Evolutionary conservation across 2,329 filamentous ascomycete genomes (phyloP).

Genomic region (Phialocephala subalpina): DNA sequence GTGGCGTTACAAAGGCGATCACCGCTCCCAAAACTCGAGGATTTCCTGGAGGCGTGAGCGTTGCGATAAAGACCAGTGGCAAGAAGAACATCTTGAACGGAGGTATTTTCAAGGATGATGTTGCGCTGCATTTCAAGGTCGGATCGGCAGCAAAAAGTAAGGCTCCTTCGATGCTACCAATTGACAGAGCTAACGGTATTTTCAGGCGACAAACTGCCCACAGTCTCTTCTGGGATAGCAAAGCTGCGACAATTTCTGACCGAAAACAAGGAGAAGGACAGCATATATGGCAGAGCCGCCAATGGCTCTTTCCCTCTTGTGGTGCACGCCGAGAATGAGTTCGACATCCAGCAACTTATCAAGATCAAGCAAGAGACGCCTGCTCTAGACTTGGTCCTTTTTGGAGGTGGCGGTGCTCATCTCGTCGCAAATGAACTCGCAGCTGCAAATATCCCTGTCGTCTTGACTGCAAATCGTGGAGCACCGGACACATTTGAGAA

Average conservation of each 20-base stretch:
- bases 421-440: conserved; percentile 50
- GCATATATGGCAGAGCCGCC: conserved; percentile 48
- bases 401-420: conserved; percentile 49
- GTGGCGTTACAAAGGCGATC: conserved; percentile 53
- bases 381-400: conserved; percentile 46
- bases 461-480: conserved; percentile 49
- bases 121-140: conserved; percentile 51
- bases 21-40: conserved; percentile 47
- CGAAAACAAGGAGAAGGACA: conserved; percentile 46
- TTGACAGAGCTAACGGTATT: conserved; percentile 16
- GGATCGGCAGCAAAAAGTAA: conserved; percentile 46
- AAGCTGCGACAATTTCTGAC: conserved; percentile 49
- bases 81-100: conserved; percentile 50
- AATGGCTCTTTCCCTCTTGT: conserved; percentile 50
- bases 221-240: conserved; percentile 41
- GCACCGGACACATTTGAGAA: conserved; percentile 48
- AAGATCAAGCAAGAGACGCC: conserved; percentile 48
- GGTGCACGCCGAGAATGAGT: conserved; percentile 50
- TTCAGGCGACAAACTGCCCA: conserved; percentile 39
- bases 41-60: conserved; percentile 52
- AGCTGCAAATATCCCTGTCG: conserved; percentile 50
- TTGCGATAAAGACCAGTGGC: conserved; percentile 49
- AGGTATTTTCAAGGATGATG: conserved; percentile 51
- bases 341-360: conserved; percentile 51
- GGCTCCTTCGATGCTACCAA: conserved; percentile 32